phyloP scores from a whole-genome alignment of 176 grass and related monocot species.

The Zoysia pacifica region DNA sequence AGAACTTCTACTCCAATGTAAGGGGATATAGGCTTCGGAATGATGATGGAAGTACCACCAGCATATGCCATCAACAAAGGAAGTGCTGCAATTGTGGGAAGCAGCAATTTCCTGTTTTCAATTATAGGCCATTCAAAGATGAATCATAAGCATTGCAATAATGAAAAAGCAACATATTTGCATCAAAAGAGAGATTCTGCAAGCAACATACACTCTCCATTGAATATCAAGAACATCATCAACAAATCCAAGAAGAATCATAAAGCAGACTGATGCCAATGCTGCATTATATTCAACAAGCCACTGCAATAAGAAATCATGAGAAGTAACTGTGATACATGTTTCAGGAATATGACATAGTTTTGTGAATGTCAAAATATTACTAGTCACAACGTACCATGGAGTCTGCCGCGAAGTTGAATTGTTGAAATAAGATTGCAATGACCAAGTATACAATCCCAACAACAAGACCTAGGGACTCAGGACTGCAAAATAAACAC shows the following conservation, averaged over 20 bases:
- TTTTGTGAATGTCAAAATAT: constrained; percentile 22
- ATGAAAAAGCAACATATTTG: not conserved
- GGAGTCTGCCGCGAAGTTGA: constrained; percentile 81
- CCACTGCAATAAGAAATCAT: constrained; percentile 68
- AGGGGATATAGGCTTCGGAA: constrained; percentile 82
- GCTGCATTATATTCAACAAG: constrained; percentile 99
- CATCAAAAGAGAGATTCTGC: constrained; percentile 24
- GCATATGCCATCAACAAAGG: constrained; percentile 99
- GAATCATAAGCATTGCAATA: constrained; percentile 25
- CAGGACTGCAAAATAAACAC: constrained; percentile 66
- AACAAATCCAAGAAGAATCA: constrained; percentile 99
- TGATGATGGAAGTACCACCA: constrained; percentile 90
- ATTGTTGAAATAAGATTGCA: constrained; percentile 95
- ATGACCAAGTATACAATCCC: constrained; percentile 92
- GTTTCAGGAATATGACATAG: constrained; percentile 26
- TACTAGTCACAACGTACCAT: constrained; percentile 52
- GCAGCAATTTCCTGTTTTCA: constrained; percentile 72
- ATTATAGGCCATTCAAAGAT: constrained; percentile 34
- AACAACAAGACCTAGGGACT: constrained; percentile 88
- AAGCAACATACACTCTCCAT: constrained; percentile 95
- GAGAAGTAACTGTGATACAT: constrained; percentile 5
- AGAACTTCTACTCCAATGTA: constrained; percentile 89
- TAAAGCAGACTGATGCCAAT: constrained; percentile 94
- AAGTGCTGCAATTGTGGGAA: constrained; percentile 86
- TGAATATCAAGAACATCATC: constrained; percentile 99